Conservation (phyloP, 331 rosid species). For the Cucumis variabilis region DNA sequence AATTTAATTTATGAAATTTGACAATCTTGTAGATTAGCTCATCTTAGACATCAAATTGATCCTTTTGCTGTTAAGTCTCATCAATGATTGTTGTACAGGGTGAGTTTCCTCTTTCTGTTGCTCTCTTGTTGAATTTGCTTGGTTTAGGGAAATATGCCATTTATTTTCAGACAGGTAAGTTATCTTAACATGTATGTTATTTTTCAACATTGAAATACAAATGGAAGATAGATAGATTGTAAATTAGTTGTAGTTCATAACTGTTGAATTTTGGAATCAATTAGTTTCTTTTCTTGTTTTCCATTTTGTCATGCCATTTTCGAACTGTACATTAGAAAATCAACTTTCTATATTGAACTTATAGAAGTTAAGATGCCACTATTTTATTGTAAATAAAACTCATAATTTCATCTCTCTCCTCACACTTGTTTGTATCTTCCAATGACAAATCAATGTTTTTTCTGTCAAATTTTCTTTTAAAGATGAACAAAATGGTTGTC, state of each 20-base stretch:
- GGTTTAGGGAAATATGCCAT: slow-evolving; percentile 62
- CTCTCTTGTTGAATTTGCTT: slow-evolving; percentile 63
- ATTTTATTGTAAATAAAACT: background rate
- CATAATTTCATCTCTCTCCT: background rate
- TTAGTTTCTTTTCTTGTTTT: background rate
- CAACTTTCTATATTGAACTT: too few species aligned
- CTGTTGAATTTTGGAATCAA: background rate
- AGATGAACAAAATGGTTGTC: background rate
- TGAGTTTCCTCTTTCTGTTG: slow-evolving; percentile 48
- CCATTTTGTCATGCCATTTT: too few species aligned
- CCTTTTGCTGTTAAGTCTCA: background rate
- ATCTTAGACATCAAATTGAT: background rate
- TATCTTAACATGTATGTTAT: background rate
- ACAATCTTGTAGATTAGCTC: background rate
- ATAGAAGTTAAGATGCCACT: too few species aligned
- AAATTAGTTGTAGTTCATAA: background rate
- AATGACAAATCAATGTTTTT: background rate
- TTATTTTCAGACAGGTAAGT: slow-evolving; percentile 66
- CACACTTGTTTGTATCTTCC: slow-evolving; percentile 9
- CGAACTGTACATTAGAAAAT: too few species aligned
- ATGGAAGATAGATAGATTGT: background rate
- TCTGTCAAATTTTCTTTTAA: background rate
- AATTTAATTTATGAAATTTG: background rate
- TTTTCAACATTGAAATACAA: background rate
- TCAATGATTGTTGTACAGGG: slow-evolving; percentile 39